Evolutionary conservation across 2,329 filamentous ascomycete species (phyloP), one percentile per base, ranked within the genome.

Genomic region (Parascedosporium putredinis): DNA sequence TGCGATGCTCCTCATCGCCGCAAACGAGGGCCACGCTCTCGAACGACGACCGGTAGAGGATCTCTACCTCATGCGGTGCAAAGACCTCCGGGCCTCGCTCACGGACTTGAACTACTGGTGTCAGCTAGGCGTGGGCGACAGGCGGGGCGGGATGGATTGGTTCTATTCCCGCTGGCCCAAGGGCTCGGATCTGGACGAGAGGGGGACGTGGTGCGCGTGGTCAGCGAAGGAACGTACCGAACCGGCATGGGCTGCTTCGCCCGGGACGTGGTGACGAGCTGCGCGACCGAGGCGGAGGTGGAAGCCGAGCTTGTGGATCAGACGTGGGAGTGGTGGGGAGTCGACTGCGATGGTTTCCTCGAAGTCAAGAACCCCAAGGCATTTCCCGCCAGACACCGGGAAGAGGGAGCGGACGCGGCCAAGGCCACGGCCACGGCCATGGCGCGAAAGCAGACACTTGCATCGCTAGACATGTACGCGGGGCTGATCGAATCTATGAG

Each of bases 91-190:
- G 50, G 88, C 84, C 20, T 83, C 84, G 2, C 79, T 98, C 45
- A 82, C 77, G 50, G 89, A 97, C 53, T 75, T 98, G 24, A 84
- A 95, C 62, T 93, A 94, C 62, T 98, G 91, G 91, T 98, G 94
- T 62, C 93, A 98, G 63, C 89, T 97, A 66, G 88, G 85, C 0
- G 81, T 98, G 8, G 94, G 93, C 4, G 93, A 95, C 61, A 74
- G 80, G n/a, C 86, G 86, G 57, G 86, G 86, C 18, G 91, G 93
- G 0, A 77, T 95, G 42, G 86, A 91, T 58, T 98, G 94, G 91
- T 87, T 95, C 58, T 82, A 85, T 57, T 79, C 84, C 45, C 76
- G 84, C 51, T 91, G 83, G 81, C 86, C 87, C 7, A 77, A 75
- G 42, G 86, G 86, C 0, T 73, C 73, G 22, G 86, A 91, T 58